phyloP scores from a whole-genome alignment of 202 grass and related monocot genomes.

The Tripidium arundinaceum region DNA sequence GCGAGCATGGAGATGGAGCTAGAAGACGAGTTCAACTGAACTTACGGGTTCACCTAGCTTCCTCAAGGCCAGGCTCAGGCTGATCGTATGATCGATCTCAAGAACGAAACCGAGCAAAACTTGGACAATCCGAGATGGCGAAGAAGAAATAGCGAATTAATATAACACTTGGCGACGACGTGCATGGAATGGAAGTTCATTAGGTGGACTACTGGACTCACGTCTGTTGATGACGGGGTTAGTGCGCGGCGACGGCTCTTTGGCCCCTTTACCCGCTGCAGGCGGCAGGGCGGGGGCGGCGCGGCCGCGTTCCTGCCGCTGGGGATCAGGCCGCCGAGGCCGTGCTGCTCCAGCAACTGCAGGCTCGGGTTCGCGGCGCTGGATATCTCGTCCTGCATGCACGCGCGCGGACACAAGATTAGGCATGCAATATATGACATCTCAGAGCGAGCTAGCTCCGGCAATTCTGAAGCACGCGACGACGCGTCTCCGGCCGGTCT shows the following conservation, averaged over 20 bases:
- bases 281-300: background rate
- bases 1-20: background rate
- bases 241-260: slow-evolving; percentile 59
- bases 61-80: background rate
- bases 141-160: background rate
- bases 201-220: slow-evolving; percentile 35
- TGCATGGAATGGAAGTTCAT: background rate
- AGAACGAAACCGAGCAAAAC: background rate
- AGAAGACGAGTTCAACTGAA: slow-evolving; percentile 1
- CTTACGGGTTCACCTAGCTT: background rate
- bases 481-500: too few species aligned
- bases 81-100: slow-evolving; percentile 5
- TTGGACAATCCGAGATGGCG: background rate
- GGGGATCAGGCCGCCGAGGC: slow-evolving; percentile 45
- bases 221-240: slow-evolving; percentile 78
- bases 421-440: background rate
- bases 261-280: slow-evolving; percentile 24
- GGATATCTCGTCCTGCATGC: slow-evolving; percentile 70
- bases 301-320: slow-evolving; percentile 14
- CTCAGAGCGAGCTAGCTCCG: background rate
- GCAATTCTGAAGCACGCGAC: too few species aligned
- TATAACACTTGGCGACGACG: background rate
- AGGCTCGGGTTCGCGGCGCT: slow-evolving; percentile 57
- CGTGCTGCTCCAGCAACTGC: slow-evolving; percentile 65
- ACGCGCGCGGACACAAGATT: too few species aligned